Evolutionary conservation across 2,329 filamentous ascomycete species (phyloP).

Genomic region (Aspergillus fumigatus): DNA sequence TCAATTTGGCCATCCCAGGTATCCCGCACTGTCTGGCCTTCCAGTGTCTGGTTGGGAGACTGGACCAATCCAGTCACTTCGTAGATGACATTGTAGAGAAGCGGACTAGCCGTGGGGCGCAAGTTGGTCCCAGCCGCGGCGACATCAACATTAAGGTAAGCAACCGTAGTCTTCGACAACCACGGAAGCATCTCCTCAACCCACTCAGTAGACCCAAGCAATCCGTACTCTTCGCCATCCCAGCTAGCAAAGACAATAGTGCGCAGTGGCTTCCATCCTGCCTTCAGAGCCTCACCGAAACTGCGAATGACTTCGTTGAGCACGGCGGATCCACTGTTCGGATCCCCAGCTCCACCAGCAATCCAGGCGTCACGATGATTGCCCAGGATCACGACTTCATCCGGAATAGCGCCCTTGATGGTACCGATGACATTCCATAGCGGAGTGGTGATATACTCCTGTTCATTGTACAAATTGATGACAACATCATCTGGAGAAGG

Average conservation of each 20-base stretch:
- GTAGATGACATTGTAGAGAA: conserved; percentile 69
- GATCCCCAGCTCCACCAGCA: conserved; percentile 75
- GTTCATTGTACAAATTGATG: conserved; percentile 71
- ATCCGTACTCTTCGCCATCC: conserved; percentile 80
- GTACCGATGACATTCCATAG: conserved; percentile 90
- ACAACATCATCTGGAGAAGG: conserved; percentile 69
- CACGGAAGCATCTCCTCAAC: conserved; percentile 84
- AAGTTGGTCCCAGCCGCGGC: conserved; percentile 65
- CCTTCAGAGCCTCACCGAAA: conserved; percentile 65
- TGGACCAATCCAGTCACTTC: conserved; percentile 60
- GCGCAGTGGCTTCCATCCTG: conserved; percentile 77
- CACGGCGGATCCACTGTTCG: conserved; percentile 75
- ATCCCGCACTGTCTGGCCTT: conserved; percentile 67
- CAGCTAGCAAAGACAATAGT: conserved; percentile 89
- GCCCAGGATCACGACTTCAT: conserved; percentile 86
- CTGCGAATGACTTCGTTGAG: conserved; percentile 73
- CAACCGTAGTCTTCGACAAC: conserved; percentile 67
- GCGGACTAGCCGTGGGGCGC: conserved; percentile 62
- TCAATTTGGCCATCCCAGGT: conserved; percentile 59
- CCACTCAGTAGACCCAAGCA: conserved; percentile 87
- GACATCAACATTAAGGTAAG: conserved; percentile 83
- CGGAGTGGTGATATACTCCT: conserved; percentile 75
- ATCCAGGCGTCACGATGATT: conserved; percentile 92
- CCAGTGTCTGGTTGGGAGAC: conserved; percentile 68
- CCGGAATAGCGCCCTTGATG: conserved; percentile 78